Evolutionary conservation across 805 yeast genomes (phyloP).

Genomic region (Phaffomyces thermotolerans): DNA sequence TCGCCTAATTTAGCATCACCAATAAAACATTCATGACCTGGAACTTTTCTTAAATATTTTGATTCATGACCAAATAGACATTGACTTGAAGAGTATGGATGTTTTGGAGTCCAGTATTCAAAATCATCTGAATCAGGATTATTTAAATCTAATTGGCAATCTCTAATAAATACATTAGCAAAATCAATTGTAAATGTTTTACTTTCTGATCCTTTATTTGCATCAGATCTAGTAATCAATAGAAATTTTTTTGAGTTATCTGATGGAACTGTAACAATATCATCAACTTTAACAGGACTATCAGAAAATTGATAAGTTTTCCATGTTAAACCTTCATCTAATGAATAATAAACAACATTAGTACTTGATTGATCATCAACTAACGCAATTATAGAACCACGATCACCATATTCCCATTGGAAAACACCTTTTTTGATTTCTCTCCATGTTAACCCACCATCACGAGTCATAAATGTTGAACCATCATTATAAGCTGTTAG

Average conservation of each 20-base stretch:
- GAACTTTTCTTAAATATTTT: slow-evolving; percentile 46
- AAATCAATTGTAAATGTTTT: slow-evolving; percentile 50
- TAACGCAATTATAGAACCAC: slow-evolving; percentile 77
- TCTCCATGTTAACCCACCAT: slow-evolving; percentile 87
- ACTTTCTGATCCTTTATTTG: slow-evolving; percentile 38
- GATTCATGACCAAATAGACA: slow-evolving; percentile 76
- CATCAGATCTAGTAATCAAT: slow-evolving; percentile 44
- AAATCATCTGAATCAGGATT: slow-evolving; percentile 46
- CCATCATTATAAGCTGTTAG: slow-evolving; percentile 44
- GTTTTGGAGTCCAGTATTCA: slow-evolving; percentile 55
- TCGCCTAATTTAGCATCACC: slow-evolving; percentile 44
- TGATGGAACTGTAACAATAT: slow-evolving; percentile 83
- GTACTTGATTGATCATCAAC: slow-evolving; percentile 54
- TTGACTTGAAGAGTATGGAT: slow-evolving; percentile 38
- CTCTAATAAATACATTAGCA: slow-evolving; percentile 38
- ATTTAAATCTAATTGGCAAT: slow-evolving; percentile 44
- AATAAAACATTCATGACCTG: slow-evolving; percentile 61
- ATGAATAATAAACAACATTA: slow-evolving; percentile 52
- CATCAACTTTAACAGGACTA: slow-evolving; percentile 48
- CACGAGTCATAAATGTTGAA: slow-evolving; percentile 69
- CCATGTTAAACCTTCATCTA: slow-evolving; percentile 82
- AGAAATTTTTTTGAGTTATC: slow-evolving; percentile 78
- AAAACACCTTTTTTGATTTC: slow-evolving; percentile 66
- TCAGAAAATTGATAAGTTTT: slow-evolving; percentile 52
- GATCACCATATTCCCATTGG: slow-evolving; percentile 96